Conservation (phyloP, 768 basidiomycete genomes). For the Boletus rubropictus region DNA sequence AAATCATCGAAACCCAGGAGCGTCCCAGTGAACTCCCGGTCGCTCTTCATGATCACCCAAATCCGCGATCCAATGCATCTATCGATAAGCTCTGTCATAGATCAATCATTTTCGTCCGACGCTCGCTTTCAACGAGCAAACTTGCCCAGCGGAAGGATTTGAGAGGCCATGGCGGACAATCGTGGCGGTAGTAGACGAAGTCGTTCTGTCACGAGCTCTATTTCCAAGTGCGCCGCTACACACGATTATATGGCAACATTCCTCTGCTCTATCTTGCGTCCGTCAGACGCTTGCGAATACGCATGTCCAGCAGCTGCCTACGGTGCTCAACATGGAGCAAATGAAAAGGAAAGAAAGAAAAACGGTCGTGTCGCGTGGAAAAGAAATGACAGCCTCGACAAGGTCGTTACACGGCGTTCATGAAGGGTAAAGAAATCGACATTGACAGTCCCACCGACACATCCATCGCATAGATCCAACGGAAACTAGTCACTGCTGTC, state of each 20-base stretch:
- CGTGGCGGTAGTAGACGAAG: constrained; percentile 1
- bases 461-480: constrained; percentile 4
- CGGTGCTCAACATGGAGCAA: constrained; percentile 21
- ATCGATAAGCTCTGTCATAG: constrained; percentile 81
- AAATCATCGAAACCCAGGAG: constrained; percentile 97
- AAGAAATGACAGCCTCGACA: constrained; percentile 8
- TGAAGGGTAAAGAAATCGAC: constrained; percentile 14
- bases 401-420: constrained; percentile 16
- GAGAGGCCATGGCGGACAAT: constrained; percentile 65
- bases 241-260: constrained; percentile 24
- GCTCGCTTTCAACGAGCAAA: neutral
- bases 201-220: no score
- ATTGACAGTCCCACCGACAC: neutral
- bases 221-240: constrained; percentile 3
- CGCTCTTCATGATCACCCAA: constrained; percentile 98
- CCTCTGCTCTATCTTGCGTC: constrained; percentile 22
- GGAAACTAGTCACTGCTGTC: constrained; percentile 43
- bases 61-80: constrained; percentile 95
- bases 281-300: constrained; percentile 30
- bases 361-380: constrained; percentile 7
- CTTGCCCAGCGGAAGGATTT: constrained; percentile 87
- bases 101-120: neutral
- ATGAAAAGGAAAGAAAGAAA: neutral
- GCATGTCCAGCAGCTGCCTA: constrained; percentile 16
- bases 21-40: constrained; percentile 94